Base-by-base conservation (phyloP, 805 yeast genomes). In the Metschnikowia lochheadii region DNA sequence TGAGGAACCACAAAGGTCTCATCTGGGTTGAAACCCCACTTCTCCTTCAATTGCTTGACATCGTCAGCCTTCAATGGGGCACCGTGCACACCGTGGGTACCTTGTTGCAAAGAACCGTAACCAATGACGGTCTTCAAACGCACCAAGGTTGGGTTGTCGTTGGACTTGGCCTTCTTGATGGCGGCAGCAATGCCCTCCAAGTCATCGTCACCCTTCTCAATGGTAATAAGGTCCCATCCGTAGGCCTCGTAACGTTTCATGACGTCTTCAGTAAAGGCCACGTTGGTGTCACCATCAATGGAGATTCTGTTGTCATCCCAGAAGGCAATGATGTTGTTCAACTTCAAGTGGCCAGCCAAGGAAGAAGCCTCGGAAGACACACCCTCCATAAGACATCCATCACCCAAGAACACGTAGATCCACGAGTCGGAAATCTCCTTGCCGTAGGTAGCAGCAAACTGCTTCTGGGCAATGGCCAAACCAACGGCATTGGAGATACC, bases 311-410 rank as follows among this genome's bases (percentile, higher is more conserved):
- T 92, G 78, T 90, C 96, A 70, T 92, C 99, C 83, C 91, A 92
- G 76, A 92, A 83, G 54, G 92, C 90, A 72, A 92, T 89, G 77
- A 92, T 82, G 79, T 91, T 91, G 70, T 87, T 88, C 70, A 92
- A 83, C 79, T 89, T 80, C 72, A 92, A 79, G 76, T 92, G 99
- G 65, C 99, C 99, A 57, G 99, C 99, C 54, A 91, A 75, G 35
- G 99, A 92, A 61, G 82, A 81, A 51, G 97, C 94, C 80, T 92
- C 99, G 53, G 94, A 82, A 54, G 97, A 81, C 56, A 92, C 89
- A 82, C 99, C 99, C 79, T 92, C 99, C 90, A 85, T 86, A 79
- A 92, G 80, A 79, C 99, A 92, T 63, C 98, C 99, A 64, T 92
- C 99, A 77, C 99, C 99, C 54, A 91, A 75, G 77, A 92, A 83